Evolutionary conservation across 129 eudicot species (phyloP).

Genomic region (Centaurea solstitialis): DNA sequence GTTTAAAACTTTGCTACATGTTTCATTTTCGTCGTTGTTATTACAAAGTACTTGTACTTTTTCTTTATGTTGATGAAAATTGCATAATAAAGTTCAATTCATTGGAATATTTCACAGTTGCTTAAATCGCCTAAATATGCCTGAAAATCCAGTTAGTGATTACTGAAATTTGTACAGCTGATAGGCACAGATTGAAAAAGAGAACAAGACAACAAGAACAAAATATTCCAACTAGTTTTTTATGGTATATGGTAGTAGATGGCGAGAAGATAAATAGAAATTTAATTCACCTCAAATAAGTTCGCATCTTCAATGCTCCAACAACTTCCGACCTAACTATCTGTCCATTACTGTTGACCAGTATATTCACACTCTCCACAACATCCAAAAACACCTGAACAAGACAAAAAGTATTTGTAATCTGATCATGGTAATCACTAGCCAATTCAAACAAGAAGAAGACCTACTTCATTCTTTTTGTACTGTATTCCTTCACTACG

Average conservation of each 20-base stretch:
- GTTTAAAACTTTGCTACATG: background rate
- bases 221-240: background rate
- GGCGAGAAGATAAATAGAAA: background rate
- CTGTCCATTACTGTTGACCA: slow-evolving; percentile 93
- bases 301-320: slow-evolving; percentile 93
- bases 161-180: background rate
- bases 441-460: background rate
- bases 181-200: background rate
- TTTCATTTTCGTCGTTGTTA: background rate
- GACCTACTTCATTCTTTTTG: slow-evolving; percentile 80
- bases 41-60: background rate
- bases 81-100: background rate
- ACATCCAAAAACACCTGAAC: slow-evolving; percentile 92
- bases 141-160: background rate
- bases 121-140: background rate
- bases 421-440: background rate
- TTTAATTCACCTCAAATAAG: slow-evolving; percentile 67
- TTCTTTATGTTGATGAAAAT: background rate
- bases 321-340: slow-evolving; percentile 84
- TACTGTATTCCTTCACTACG: slow-evolving; percentile 93
- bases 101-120: background rate
- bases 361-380: slow-evolving; percentile 93
- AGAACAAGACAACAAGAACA: background rate
- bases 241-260: background rate
- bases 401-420: slow-evolving; percentile 14